Evolutionary conservation across 495 filamentous ascomycete genomes (phyloP), one percentile per base, ranked within the genome.

Genomic region (Penicillium odoratum): DNA sequence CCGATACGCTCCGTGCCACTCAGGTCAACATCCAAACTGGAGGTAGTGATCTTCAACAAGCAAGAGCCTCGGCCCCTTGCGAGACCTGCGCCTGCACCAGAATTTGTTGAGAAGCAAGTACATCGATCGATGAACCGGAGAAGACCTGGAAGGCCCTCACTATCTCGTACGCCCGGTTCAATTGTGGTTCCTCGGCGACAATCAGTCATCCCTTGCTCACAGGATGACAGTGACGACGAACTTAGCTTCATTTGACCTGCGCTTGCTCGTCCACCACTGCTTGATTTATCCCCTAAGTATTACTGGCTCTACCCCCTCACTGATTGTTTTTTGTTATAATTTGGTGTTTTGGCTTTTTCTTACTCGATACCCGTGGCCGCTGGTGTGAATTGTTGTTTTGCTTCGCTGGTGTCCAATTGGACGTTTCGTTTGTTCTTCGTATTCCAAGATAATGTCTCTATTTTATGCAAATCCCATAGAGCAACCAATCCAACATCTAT

Each of bases 151-250:
- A 62, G 59, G 56, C 46, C 56, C 56, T 51, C 53, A 13, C 38
- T 51, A 21, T 48, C 54, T 28, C 9, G 25, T 13, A 18, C 51
- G 6, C 33, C 59, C 18, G 38, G 11, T 21, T 15, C 33, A 40
- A 48, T 13, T 7, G 46, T 34, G 21, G 31, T 15, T 11, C 26
- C 53, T 48, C 45, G 48, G 31, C 55, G 48, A 33, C 47, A 44
- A 34, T 56, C 56, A 4, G 52, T 66, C 18, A 71, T 74, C 36
- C 64, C 74, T 16, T 73, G 56, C 44, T 67, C 69, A 26, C 69
- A 74, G 7, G 70, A 72, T 10, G 74, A 72, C 28, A 77, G 74
- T 46, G 76, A 79, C 18, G 76, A 79, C 46, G 76, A 78, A 60
- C 64, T 79, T 18, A 77, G 75, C 57, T 78, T 78, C 61, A 46